A percentile compares a stretch with the other conserved stretches of the same genome.
Evolutionary conservation across 1,284 basidiomycete species (phyloP).

Genomic region (Marasmius sp.): DNA sequence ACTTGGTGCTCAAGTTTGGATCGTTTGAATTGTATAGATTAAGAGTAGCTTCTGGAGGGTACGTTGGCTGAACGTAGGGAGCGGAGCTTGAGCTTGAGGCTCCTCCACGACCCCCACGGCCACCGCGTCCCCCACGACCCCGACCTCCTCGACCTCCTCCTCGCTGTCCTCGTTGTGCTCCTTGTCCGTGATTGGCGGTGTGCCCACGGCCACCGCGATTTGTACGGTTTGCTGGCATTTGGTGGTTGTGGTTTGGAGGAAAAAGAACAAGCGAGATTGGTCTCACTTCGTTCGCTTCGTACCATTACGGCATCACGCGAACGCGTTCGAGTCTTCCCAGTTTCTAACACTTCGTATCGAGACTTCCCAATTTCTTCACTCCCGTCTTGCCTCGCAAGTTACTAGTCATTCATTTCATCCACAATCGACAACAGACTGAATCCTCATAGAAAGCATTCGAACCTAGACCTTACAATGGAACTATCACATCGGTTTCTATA

Average conservation of each 20-base stretch:
- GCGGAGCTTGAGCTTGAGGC: conserved; percentile 59
- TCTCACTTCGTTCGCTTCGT: too few relatives aligned
- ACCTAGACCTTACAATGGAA: too few relatives aligned
- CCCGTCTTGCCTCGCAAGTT: too few relatives aligned
- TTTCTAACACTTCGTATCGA: too few relatives aligned
- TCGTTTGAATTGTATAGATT: conserved; percentile 24
- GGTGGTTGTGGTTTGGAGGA: neutral
- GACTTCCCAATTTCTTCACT: too few relatives aligned
- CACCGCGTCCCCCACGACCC: conserved; percentile 4
- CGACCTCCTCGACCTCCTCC: neutral
- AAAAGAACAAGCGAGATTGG: neutral
- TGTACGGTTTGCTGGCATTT: neutral
- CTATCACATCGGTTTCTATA: too few relatives aligned
- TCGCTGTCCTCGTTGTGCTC: neutral
- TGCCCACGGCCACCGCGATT: neutral
- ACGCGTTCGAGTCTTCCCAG: too few relatives aligned
- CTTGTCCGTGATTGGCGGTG: neutral
- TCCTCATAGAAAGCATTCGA: too few relatives aligned
- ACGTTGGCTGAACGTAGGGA: conserved; percentile 90
- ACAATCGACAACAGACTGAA: too few relatives aligned
- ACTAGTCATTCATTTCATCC: too few relatives aligned
- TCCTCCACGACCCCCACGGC: neutral
- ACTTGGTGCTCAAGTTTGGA: neutral
- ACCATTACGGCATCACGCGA: too few relatives aligned
- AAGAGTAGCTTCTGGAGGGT: conserved; percentile 46